Evolutionary conservation across 2,329 filamentous ascomycete genomes (phyloP).

Genomic region (Pyrenophora graminea): DNA sequence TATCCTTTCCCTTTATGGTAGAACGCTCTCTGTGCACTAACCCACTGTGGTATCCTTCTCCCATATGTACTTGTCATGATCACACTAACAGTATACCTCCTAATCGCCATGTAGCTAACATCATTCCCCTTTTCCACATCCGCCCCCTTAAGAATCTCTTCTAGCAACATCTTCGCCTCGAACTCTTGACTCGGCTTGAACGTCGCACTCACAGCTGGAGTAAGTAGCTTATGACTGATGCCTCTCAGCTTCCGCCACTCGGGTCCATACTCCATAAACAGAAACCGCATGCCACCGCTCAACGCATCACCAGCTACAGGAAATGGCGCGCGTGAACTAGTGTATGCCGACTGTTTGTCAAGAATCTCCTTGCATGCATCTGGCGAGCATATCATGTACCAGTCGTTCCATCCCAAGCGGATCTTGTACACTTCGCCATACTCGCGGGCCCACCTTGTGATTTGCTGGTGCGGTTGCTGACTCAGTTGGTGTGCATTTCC

Average conservation of each 20-base stretch:
- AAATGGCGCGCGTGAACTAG: constrained; percentile 44
- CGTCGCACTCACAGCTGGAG: constrained; percentile 42
- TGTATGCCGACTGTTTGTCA: constrained; percentile 46
- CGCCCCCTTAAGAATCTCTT: constrained; percentile 46
- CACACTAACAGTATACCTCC: constrained; percentile 40
- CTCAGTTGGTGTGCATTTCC: constrained; percentile 39
- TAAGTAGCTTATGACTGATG: constrained; percentile 47
- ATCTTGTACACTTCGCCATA: constrained; percentile 55
- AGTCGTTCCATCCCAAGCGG: constrained; percentile 52
- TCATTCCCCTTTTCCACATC: constrained; percentile 24
- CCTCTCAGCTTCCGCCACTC: constrained; percentile 49
- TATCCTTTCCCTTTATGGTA: background rate
- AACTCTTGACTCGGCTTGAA: constrained; percentile 54
- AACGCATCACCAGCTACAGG: constrained; percentile 49
- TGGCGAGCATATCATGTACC: constrained; percentile 52
- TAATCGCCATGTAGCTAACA: constrained; percentile 34
- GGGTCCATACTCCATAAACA: constrained; percentile 49
- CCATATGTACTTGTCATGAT: constrained; percentile 47
- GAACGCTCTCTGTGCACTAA: constrained; percentile 12
- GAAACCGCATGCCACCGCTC: constrained; percentile 48
- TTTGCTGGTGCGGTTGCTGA: constrained; percentile 36
- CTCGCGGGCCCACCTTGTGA: constrained; percentile 45
- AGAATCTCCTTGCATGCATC: constrained; percentile 52
- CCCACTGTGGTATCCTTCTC: constrained; percentile 38
- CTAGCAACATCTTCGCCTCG: constrained; percentile 52